phyloP scores from a whole-genome alignment of 805 yeast genomes.

The Candida sakaeoensis region DNA sequence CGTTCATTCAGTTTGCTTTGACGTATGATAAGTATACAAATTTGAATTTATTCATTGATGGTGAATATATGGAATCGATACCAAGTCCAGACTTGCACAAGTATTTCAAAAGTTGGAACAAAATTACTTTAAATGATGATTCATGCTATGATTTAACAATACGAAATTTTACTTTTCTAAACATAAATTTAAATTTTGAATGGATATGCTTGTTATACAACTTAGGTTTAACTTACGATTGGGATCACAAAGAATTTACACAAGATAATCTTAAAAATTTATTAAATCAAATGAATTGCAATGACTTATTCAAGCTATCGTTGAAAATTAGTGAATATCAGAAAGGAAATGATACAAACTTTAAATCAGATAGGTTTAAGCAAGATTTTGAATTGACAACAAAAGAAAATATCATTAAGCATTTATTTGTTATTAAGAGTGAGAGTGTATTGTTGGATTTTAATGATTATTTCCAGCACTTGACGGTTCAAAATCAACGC shows the following conservation, averaged over 20 bases:
- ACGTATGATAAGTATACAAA: conserved; percentile 35
- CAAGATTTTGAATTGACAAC: not conserved
- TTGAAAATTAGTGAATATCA: conserved; percentile 28
- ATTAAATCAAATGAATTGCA: conserved; percentile 36
- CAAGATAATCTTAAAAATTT: conserved; percentile 36
- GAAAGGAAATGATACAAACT: conserved; percentile 6
- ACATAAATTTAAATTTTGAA: conserved; percentile 35
- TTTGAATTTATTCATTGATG: conserved; percentile 46
- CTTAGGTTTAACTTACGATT: conserved; percentile 45
- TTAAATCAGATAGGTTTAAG: not conserved
- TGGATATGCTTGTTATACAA: conserved; percentile 50
- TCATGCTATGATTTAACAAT: conserved; percentile 24
- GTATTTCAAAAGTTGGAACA: conserved; percentile 29
- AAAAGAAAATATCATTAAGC: conserved; percentile 13
- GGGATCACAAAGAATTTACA: conserved; percentile 39
- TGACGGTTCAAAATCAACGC: conserved; percentile 7
- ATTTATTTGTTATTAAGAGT: conserved; percentile 15
- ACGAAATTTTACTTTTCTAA: conserved; percentile 38
- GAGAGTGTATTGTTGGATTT: conserved; percentile 21
- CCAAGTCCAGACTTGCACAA: conserved; percentile 34
- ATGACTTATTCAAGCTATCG: conserved; percentile 32
- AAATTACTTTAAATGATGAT: conserved; percentile 30
- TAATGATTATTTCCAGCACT: conserved; percentile 12
- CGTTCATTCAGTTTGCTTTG: conserved; percentile 26
- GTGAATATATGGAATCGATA: conserved; percentile 43